Conservation (phyloP, 202 grass and related monocot species). For the Brachypodium distachyon region DNA sequence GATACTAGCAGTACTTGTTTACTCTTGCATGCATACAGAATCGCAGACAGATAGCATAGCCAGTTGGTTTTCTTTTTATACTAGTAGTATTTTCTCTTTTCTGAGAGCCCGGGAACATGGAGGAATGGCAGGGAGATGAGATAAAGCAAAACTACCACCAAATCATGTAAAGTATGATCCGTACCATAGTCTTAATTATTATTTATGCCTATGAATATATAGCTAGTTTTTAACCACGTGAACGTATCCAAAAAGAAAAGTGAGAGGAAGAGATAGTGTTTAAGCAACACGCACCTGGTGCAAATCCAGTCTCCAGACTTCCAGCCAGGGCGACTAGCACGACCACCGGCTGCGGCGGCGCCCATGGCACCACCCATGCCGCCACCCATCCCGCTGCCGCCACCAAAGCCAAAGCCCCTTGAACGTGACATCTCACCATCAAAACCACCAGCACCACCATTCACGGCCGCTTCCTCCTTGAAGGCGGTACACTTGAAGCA, state of each 20-base stretch:
- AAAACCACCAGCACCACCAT: constrained; percentile 53
- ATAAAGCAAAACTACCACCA: background rate
- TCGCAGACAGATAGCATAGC: background rate
- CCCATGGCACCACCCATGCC: background rate
- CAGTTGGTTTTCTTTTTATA: background rate
- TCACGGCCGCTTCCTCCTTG: constrained; percentile 71
- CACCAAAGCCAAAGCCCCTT: constrained; percentile 53
- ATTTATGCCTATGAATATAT: background rate
- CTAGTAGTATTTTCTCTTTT: background rate
- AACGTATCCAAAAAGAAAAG: background rate
- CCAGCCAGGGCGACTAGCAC: constrained; percentile 59
- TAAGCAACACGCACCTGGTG: constrained; percentile 54
- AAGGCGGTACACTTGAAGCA: constrained; percentile 82
- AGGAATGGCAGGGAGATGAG: background rate
- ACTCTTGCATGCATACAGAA: background rate
- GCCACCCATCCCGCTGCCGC: background rate
- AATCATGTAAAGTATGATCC: background rate
- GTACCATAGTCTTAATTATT: background rate
- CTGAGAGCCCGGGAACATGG: background rate
- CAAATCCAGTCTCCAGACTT: constrained; percentile 98
- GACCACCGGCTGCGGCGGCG: background rate
- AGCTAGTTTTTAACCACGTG: background rate
- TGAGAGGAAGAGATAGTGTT: background rate
- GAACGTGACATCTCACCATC: constrained; percentile 67
- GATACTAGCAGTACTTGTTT: background rate